phyloP scores from a whole-genome alignment of 768 basidiomycete genomes.

The Macrolepiota albuminosa region DNA sequence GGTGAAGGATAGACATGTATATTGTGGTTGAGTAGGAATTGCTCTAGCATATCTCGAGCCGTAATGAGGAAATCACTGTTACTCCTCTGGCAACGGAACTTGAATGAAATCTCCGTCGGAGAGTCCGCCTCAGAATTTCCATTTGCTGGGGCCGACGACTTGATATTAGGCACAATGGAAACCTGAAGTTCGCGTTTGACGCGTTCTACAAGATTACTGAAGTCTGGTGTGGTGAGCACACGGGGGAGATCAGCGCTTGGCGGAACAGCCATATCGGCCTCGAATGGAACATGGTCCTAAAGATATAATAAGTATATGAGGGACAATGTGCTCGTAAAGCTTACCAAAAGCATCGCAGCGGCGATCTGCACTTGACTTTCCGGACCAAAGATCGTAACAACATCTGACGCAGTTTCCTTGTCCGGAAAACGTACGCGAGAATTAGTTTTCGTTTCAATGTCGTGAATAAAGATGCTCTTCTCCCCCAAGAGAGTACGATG shows the following conservation, averaged over 20 bases:
- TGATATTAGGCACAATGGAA: conserved; percentile 79
- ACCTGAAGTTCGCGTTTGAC: conserved; percentile 95
- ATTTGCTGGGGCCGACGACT: conserved; percentile 40
- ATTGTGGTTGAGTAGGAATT: conserved; percentile 81
- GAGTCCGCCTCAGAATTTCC: conserved; percentile 47
- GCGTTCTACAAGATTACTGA: conserved; percentile 78
- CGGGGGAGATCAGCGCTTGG: conserved; percentile 75
- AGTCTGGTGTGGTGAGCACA: conserved; percentile 76
- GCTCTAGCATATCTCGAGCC: conserved; percentile 88
- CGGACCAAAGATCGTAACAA: conserved; percentile 94
- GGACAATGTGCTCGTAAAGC: conserved; percentile 19
- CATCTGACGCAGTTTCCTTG: conserved; percentile 90
- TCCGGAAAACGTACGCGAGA: conserved; percentile 90
- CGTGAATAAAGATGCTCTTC: conserved; percentile 94
- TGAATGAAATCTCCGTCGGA: conserved; percentile 82
- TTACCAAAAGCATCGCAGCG: conserved; percentile 88
- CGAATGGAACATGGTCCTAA: conserved; percentile 94
- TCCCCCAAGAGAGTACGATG: conserved; percentile 94
- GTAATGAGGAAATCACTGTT: conserved; percentile 91
- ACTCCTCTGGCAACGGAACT: conserved; percentile 92
- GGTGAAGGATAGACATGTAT: conserved; percentile 79
- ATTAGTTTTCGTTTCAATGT: conserved; percentile 96
- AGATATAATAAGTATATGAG: conserved; percentile 8
- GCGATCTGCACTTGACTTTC: conserved; percentile 97
- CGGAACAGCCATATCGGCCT: conserved; percentile 91